Conservation (phyloP, 2,329 filamentous ascomycete genomes). For the Drechslera avenae region DNA sequence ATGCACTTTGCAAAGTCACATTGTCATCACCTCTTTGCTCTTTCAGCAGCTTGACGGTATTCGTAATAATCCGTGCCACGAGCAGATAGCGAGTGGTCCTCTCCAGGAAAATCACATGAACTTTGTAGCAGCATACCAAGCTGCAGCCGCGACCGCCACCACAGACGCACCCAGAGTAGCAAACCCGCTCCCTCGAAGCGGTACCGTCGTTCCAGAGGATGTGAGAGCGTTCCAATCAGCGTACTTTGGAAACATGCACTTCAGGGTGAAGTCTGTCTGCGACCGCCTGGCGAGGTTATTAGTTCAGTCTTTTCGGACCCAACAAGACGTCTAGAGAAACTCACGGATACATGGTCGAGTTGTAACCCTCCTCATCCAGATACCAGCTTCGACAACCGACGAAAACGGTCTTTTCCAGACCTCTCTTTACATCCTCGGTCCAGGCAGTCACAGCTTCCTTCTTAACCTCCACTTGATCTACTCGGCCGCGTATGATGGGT, state of each 20-base stretch:
- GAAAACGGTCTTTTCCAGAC: not conserved
- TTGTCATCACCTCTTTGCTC: no score
- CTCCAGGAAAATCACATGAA: not conserved
- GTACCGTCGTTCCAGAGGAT: not conserved
- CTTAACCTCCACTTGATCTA: not conserved
- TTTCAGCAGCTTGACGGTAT: no score
- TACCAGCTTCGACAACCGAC: slow-evolving; percentile 1
- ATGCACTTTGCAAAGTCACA: no score
- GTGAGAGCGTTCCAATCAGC: not conserved
- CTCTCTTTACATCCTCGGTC: not conserved
- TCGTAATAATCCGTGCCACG: no score
- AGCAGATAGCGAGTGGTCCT: not conserved
- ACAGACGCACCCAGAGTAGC: not conserved
- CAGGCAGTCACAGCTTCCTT: not conserved
- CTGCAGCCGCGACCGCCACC: not conserved
- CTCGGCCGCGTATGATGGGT: not conserved
- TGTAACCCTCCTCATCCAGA: not conserved
- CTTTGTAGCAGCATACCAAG: not conserved
- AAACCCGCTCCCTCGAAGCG: not conserved
- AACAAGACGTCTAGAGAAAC: not conserved
- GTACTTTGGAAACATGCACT: not conserved
- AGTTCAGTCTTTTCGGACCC: not conserved
- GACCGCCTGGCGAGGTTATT: not conserved
- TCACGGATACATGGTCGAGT: slow-evolving; percentile 1
- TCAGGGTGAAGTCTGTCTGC: not conserved